Evolutionary conservation across 257 asterid genomes (phyloP).

Genomic region (Fraxinus anomala): DNA sequence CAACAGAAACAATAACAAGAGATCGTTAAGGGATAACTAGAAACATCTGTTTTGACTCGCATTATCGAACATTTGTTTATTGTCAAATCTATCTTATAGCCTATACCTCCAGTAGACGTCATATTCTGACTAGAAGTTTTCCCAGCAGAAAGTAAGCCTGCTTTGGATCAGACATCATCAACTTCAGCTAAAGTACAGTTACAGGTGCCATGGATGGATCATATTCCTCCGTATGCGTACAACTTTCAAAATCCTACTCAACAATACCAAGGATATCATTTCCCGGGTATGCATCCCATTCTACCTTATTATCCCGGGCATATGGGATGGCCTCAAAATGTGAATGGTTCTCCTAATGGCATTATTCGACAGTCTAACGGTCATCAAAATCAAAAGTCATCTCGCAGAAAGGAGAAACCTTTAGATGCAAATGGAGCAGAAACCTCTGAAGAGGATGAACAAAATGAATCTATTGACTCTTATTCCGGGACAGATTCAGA

Average conservation of each 20-base stretch:
- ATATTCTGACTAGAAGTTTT: slow-evolving; percentile 16
- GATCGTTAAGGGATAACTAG: neutral
- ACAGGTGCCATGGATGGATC: slow-evolving; percentile 84
- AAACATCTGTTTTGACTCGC: neutral
- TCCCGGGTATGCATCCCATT: slow-evolving; percentile 51
- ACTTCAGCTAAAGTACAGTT: slow-evolving; percentile 46
- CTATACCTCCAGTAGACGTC: neutral
- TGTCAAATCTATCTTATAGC: no score
- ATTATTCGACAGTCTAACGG: slow-evolving; percentile 31
- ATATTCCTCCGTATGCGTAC: slow-evolving; percentile 73
- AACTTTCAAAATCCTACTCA: slow-evolving; percentile 53
- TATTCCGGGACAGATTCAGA: slow-evolving; percentile 48
- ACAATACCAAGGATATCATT: slow-evolving; percentile 59
- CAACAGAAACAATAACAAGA: no score
- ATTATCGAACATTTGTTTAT: neutral
- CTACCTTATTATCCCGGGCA: slow-evolving; percentile 67
- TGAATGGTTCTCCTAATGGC: slow-evolving; percentile 36
- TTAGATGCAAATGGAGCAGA: slow-evolving; percentile 41
- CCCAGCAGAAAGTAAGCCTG: slow-evolving; percentile 47
- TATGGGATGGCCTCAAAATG: slow-evolving; percentile 53
- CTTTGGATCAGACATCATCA: slow-evolving; percentile 41
- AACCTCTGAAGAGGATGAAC: slow-evolving; percentile 62
- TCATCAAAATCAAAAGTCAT: slow-evolving; percentile 36
- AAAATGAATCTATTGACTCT: slow-evolving; percentile 49
- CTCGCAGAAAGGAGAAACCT: slow-evolving; percentile 50